Conservation (phyloP, 768 basidiomycete genomes). For the Kwoniella europaea region DNA sequence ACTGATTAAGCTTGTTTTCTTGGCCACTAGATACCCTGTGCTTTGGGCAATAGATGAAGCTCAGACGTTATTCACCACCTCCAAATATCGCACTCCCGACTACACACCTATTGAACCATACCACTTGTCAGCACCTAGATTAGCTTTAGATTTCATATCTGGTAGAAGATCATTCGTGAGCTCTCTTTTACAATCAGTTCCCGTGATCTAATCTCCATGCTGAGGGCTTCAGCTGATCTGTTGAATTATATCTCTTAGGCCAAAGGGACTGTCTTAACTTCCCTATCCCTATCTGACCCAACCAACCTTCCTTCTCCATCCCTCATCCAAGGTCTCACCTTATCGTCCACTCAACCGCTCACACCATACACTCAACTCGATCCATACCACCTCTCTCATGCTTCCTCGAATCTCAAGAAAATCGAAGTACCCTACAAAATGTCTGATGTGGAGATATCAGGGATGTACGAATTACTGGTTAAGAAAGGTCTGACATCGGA, state of each 20-base stretch:
- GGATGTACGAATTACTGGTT: slow-evolving; percentile 74
- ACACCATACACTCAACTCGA: slow-evolving; percentile 68
- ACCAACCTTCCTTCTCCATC: slow-evolving; percentile 68
- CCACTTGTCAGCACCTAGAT: slow-evolving; percentile 76
- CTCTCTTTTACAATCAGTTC: slow-evolving; percentile 23
- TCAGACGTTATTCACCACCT: slow-evolving; percentile 73
- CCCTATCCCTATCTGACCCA: slow-evolving; percentile 69
- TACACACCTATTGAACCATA: slow-evolving; percentile 72
- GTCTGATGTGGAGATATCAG: slow-evolving; percentile 70
- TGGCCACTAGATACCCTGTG: slow-evolving; percentile 69
- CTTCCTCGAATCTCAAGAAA: slow-evolving; percentile 63
- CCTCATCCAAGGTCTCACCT: slow-evolving; percentile 67
- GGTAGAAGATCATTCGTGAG: slow-evolving; percentile 72
- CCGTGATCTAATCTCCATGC: too few relatives aligned
- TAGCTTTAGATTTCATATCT: slow-evolving; percentile 78
- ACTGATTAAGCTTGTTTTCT: neutral
- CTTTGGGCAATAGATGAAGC: slow-evolving; percentile 86
- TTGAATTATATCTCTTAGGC: slow-evolving; percentile 60
- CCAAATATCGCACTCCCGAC: slow-evolving; percentile 74
- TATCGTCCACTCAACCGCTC: slow-evolving; percentile 61
- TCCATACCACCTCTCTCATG: slow-evolving; percentile 63
- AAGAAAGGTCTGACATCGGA: slow-evolving; percentile 66
- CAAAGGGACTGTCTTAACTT: slow-evolving; percentile 73
- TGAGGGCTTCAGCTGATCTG: neutral
- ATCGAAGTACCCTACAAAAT: slow-evolving; percentile 67